Conservation (phyloP, 176 grass and related monocot genomes). For the Pontederia paniculata region DNA sequence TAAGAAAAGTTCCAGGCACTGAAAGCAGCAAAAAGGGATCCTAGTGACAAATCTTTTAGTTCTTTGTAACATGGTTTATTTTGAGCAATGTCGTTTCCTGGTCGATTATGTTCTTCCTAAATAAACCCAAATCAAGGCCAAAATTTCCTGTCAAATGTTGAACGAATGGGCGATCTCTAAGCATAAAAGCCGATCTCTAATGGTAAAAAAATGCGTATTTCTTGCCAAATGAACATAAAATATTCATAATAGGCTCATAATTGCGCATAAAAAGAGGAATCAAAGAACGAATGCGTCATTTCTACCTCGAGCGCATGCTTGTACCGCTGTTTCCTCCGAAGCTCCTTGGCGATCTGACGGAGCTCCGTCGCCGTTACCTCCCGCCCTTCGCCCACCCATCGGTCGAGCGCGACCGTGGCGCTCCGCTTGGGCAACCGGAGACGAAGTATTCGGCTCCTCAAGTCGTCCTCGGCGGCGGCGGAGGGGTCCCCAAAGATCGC, state of each 20-base stretch:
- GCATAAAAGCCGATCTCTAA: too few species aligned
- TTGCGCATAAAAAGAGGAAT: background rate
- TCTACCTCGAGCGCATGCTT: conserved; percentile 88
- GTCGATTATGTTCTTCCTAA: too few species aligned
- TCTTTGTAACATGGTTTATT: too few species aligned
- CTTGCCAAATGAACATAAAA: background rate
- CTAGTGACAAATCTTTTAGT: too few species aligned
- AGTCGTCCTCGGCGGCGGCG: conserved; percentile 22
- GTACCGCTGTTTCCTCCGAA: conserved; percentile 45
- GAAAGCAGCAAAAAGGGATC: too few species aligned
- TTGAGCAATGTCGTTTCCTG: too few species aligned
- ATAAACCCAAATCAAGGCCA: too few species aligned
- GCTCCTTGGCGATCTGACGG: conserved; percentile 47
- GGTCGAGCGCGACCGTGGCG: conserved; percentile 52
- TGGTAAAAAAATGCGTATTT: background rate
- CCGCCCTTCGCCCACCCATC: conserved; percentile 52
- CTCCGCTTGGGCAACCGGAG: conserved; percentile 68
- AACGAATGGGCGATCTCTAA: too few species aligned
- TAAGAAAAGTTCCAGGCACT: too few species aligned
- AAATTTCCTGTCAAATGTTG: too few species aligned
- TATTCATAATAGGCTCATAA: background rate
- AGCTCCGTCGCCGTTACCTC: conserved; percentile 30
- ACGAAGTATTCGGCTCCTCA: conserved; percentile 49
- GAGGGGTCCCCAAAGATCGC: conserved; percentile 10
- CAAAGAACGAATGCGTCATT: background rate